These are phyloP conservation scores for Avena sativa DNA, from an alignment of 176 grass and related monocot genomes.

Conservation along the genomic window DNA sequence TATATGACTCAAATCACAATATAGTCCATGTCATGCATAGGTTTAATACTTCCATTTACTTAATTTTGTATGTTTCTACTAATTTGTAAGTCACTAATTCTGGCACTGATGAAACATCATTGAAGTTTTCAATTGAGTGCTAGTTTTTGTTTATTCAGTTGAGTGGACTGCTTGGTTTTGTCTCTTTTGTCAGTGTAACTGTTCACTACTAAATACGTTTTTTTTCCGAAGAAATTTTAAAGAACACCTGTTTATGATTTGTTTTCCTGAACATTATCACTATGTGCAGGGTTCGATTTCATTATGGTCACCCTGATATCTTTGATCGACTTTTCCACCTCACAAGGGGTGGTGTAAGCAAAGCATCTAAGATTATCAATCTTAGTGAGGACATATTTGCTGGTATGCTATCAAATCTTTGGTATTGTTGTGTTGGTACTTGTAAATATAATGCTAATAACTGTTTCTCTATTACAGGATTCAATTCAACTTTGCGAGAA, in stretches of 20 bases:
- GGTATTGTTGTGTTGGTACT: neutral
- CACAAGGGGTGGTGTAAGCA: constrained; percentile 93
- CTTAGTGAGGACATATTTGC: constrained; percentile 99
- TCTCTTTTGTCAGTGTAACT: neutral
- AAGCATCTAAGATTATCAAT: constrained; percentile 97
- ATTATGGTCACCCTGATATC: constrained; percentile 98
- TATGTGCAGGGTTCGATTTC: constrained; percentile 76
- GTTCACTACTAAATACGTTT: neutral
- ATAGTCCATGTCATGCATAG: neutral
- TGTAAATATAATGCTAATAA: constrained; percentile 24
- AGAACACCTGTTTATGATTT: neutral
- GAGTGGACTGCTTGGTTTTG: constrained; percentile 22
- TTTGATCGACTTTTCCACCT: constrained; percentile 96
- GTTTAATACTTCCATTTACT: constrained; percentile 1
- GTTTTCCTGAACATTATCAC: neutral
- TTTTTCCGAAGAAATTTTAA: neutral
- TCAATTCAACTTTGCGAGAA: constrained; percentile 94
- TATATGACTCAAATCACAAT: constrained; percentile 14
- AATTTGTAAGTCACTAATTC: constrained; percentile 21
- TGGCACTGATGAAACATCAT: neutral
- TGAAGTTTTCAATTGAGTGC: neutral
- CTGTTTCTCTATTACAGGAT: constrained; percentile 49
- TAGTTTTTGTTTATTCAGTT: constrained; percentile 31
- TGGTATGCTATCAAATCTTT: constrained; percentile 49
- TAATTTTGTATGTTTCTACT: neutral